Conservation (phyloP, 805 yeast species). For the Saturnispora dispora region DNA sequence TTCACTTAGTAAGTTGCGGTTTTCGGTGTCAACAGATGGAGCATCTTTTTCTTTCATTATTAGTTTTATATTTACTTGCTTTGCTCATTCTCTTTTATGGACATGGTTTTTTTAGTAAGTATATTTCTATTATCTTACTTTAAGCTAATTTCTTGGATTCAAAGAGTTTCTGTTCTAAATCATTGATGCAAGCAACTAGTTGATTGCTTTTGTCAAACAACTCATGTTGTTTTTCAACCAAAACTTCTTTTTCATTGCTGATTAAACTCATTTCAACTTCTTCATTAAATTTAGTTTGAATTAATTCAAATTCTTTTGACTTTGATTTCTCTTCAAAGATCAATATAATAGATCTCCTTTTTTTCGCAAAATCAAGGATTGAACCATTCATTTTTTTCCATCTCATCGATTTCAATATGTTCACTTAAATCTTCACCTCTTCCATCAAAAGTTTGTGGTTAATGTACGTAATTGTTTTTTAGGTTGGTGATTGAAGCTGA, state of each 20-base stretch:
- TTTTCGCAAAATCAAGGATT: conserved; percentile 3
- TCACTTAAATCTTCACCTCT: background rate
- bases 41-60: background rate
- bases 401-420: background rate
- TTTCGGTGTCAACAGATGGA: background rate
- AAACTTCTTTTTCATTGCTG: background rate
- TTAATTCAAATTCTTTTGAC: background rate
- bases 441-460: background rate
- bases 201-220: background rate
- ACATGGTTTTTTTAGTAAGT: conserved; percentile 15
- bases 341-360: conserved; percentile 16
- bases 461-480: background rate
- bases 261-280: background rate
- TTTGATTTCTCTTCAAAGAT: conserved; percentile 20
- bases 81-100: conserved; percentile 17
- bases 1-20: background rate
- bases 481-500: background rate
- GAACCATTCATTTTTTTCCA: background rate
- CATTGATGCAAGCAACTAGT: background rate
- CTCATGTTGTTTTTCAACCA: background rate
- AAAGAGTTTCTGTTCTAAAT: background rate
- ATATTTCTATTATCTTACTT: background rate
- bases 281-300: background rate
- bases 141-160: conserved; percentile 1
- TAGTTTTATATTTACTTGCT: background rate